These are phyloP conservation scores for Candida sphagnicola DNA, from an alignment of 805 yeast species.

Conservation along the genomic window DNA sequence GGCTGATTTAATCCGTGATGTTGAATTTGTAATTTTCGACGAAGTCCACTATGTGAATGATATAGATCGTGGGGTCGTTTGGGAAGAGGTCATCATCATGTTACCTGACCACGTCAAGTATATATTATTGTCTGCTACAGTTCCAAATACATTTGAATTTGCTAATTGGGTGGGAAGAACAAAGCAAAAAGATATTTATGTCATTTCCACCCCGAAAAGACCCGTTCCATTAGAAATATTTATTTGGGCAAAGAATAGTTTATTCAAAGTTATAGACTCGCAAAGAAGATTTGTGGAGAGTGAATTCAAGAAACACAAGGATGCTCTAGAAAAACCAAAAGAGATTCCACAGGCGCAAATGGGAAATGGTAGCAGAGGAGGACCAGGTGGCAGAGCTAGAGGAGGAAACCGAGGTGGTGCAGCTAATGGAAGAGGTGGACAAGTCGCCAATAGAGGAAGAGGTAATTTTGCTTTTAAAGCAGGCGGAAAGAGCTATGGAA, in stretches of 20 bases:
- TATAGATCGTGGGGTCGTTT: constrained; percentile 95
- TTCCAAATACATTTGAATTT: constrained; percentile 96
- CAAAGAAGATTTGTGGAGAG: constrained; percentile 62
- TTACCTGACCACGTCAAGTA: constrained; percentile 94
- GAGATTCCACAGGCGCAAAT: constrained; percentile 31
- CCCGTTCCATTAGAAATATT: constrained; percentile 92
- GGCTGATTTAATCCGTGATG: constrained; percentile 93
- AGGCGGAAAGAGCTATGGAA: constrained; percentile 25
- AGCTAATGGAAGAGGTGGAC: constrained; percentile 26
- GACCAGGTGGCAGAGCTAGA: constrained; percentile 42
- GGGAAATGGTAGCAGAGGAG: constrained; percentile 40
- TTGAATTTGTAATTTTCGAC: constrained; percentile 95
- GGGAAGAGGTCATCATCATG: constrained; percentile 99
- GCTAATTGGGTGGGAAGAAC: constrained; percentile 99
- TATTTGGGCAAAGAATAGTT: constrained; percentile 74
- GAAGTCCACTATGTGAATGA: constrained; percentile 98
- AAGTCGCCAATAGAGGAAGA: constrained; percentile 11
- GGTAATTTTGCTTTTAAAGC: constrained; percentile 22
- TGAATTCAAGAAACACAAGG: constrained; percentile 61
- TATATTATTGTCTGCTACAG: constrained; percentile 90
- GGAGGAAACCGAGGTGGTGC: constrained; percentile 37
- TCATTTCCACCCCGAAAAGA: constrained; percentile 92
- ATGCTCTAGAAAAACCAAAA: constrained; percentile 42
- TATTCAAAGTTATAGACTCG: constrained; percentile 71
- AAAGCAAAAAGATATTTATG: constrained; percentile 91